Evolutionary conservation across 352 stramenopile species (phyloP), one percentile per base, ranked within the genome.

Genomic region (Phytophthora boehmeriae): DNA sequence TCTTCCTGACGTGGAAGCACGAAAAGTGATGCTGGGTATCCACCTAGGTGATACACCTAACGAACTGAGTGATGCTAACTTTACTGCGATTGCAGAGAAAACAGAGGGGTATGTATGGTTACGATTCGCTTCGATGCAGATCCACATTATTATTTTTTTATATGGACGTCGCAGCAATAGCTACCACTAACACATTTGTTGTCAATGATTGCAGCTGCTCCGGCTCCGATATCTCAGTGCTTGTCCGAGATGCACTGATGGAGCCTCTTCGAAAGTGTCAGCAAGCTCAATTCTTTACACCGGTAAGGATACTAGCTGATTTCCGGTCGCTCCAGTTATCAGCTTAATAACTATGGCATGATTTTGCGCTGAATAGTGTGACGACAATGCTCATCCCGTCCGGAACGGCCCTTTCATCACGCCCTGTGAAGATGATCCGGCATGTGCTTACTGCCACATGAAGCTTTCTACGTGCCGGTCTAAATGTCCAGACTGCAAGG

Each of bases 231-330:
- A 98, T 99, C 25, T 97, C 91, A 22, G 88, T 98, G 5, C 71
- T 99, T 27, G 97, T 99, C 5, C 93, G 97, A 48, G 97, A 99
- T 59, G 97, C 97, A 2, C 68, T 99, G 20, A 99, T 99, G 97
- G 82, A 98, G 73, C 97, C 98, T 5, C 72, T 99, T 23, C 80
- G 96, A 55, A 95, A 96, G 70, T 99, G 97, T 67, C 97, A 99
- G 64, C 85, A 98, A 78, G 97, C 97, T n/a, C 94, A 98, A 58
- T 96, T 94, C 56, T 97, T 97, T 66, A 83, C 68, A 34, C 74
- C 75, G 35, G 87, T 96, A 78, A 56, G 51, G 35, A 47, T 60
- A 16, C 9, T 39, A 13, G n/a, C 25, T 23, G 5, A 49, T 47
- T 23, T 48, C 35, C 53, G n/a, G n/a, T 4, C 42, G 20, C 19